Base-by-base conservation (phyloP, 495 filamentous ascomycete species). In the Neurospora sp. region DNA sequence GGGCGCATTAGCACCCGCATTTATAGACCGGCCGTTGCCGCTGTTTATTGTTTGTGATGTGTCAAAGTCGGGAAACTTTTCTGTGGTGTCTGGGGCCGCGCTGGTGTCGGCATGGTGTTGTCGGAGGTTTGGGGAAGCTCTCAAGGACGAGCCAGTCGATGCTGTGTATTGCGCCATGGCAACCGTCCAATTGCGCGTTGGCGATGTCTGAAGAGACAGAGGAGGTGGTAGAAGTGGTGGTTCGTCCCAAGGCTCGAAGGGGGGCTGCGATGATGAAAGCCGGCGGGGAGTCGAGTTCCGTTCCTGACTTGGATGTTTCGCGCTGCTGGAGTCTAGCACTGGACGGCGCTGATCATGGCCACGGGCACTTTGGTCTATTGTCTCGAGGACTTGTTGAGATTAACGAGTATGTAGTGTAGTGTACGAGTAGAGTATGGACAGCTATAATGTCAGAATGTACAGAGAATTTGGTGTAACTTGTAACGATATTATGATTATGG, bases 61-160 rank as follows among this genome's bases (percentile, higher is more conserved):
- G 72, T 87, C 85, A 72, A 86, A 85, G 69, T 89, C 86, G 66
- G 87, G 87, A 66, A 89, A 89, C 72, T 85, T 85, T 75, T 89
- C 87, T 39, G 86, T 85, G 54, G 44, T 79, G 70, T 9, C 44
- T 76, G 12, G 77, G 10, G 37, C 80, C 77, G 54, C 54, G 66
- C 83, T 82, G 10, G 75, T 74, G 27, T 85, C 82, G 39, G 71
- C 76, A 18, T 76, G 72, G 41, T 81, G 73, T 73, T 81, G 75
- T 70, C 81, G 16, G 79, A 74, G 54, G 69, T 77, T 76, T 20
- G 81, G 79, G n/a, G 79, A 69, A 18, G 79, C 76, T 38, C 79
- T 77, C 76, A 79, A 79, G 38, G 79, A 73, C 44, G 78, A 78
- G 42, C 74, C 74, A 18, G 37, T 44, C 20, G 70, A 62, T 31